These are phyloP conservation scores for Syzygium malaccense DNA, from an alignment of 441 rosid genomes.

Conservation along the genomic window DNA sequence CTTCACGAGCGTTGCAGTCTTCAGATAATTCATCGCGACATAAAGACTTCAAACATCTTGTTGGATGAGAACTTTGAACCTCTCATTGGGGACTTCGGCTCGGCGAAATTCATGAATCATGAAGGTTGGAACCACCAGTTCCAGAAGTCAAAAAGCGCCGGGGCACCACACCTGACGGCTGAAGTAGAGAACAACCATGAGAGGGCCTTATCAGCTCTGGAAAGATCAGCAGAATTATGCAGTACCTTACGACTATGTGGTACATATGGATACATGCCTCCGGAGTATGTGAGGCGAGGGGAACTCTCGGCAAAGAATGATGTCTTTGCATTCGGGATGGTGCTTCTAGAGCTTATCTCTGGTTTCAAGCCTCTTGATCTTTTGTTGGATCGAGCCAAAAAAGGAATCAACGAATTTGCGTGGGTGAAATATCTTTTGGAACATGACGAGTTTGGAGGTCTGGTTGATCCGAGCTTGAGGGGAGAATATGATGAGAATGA, in stretches of 20 bases:
- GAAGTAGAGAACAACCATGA: neutral
- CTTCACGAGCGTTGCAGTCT: neutral
- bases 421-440: neutral
- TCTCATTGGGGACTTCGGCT: neutral
- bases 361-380: neutral
- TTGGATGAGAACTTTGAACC: neutral
- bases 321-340: neutral
- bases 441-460: neutral
- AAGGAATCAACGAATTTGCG: neutral
- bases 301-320: neutral
- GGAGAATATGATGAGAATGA: neutral
- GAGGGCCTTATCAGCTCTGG: neutral
- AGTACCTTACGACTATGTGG: neutral
- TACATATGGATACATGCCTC: neutral
- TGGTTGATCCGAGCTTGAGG: neutral
- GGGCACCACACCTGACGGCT: neutral
- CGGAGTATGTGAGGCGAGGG: neutral
- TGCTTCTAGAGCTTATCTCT: slow-evolving; percentile 2
- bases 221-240: neutral
- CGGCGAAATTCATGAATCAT: neutral
- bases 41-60: neutral
- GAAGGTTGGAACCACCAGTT: neutral
- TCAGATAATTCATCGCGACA: neutral
- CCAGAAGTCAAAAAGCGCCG: neutral
- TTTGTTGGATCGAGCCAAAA: neutral